Conservation (phyloP, 2,329 filamentous ascomycete genomes). For the Colletotrichum horii region DNA sequence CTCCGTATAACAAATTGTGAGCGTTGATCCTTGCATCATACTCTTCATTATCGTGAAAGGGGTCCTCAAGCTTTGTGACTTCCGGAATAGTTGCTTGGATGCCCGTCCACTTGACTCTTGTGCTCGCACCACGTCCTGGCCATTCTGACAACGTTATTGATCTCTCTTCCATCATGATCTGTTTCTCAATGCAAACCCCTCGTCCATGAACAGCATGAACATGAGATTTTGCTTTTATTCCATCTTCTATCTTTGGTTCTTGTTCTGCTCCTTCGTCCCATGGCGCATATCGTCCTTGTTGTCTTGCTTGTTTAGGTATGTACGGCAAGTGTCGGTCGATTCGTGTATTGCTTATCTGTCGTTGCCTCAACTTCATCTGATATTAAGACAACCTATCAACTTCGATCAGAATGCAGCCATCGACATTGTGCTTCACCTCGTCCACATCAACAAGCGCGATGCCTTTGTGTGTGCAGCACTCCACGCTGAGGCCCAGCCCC, state of each 20-base stretch:
- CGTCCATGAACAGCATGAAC: conserved; percentile 45
- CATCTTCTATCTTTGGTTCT: conserved; percentile 46
- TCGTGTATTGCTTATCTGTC: conserved; percentile 37
- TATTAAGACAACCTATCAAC: conserved; percentile 47
- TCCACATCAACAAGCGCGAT: conserved; percentile 35
- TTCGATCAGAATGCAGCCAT: conserved; percentile 45
- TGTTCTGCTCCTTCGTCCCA: conserved; percentile 35
- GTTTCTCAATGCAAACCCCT: conserved; percentile 51
- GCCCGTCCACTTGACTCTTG: conserved; percentile 45
- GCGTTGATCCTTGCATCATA: conserved; percentile 25
- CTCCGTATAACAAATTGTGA: not conserved
- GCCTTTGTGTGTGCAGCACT: conserved; percentile 46
- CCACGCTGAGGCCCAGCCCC: conserved; percentile 44
- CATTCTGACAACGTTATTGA: conserved; percentile 54
- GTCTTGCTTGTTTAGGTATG: not conserved
- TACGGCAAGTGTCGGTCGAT: conserved; percentile 25
- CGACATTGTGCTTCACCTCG: conserved; percentile 40
- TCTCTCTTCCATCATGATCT: conserved; percentile 52
- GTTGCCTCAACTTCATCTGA: conserved; percentile 37
- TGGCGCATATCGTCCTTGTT: conserved; percentile 27
- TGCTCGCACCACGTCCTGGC: conserved; percentile 49
- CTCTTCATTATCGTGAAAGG: conserved; percentile 28
- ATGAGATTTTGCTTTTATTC: conserved; percentile 40
- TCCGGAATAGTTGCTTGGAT: conserved; percentile 51
- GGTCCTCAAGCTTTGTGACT: conserved; percentile 36